Base-by-base conservation (phyloP, 1,284 basidiomycete species). In the Coriolopsis trogii region DNA sequence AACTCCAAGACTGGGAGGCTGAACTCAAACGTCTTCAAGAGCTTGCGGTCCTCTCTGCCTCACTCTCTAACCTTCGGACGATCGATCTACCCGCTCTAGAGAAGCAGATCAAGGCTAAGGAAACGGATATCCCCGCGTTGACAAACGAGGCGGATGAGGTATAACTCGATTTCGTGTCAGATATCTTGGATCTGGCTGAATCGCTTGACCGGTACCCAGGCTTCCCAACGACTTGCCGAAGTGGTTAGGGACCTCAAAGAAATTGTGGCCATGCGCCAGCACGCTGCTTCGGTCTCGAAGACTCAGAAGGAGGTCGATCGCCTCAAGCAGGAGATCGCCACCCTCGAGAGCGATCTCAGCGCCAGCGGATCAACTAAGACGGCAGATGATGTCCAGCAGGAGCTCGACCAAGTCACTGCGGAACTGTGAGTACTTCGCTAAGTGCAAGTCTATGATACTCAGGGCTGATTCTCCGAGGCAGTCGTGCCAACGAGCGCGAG, bases 361-460 rank as follows among this genome's bases (percentile, higher is more conserved):
- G 73, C 79, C 4, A 84, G 84, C 1, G 94, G 93, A 2, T 88
- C 87, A 12, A 80, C 82, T 6, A 91, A 87, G 70, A 94, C 93
- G 0, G 81, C 84, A 1, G 91, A 93, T 41, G 93, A 95, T 44
- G 86, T 97, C 3, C 90, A 96, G 66, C 71, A 66, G 21, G 87
- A 95, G 62, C 73, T 95, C 6, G 82, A 89, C 46, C 70, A 71
- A 4, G 63, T 94, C 28, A 75, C 79, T 1, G 70, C 70, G 16
- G 76, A 88, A 46, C 78, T 94, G 94, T 96, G 59, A 62, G 87
- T 70, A 20, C 44, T 21, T 44, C 15, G 23, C 8, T 7, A 10
- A 23, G 6, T 21, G 28, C 31, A n/a, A n/a, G n/a, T n/a, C 20
- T 20, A 15, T 26, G 33, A 15, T 21, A 31, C 36, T 12, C 21